Evolutionary conservation across 139 green algal genomes (phyloP).

Genomic region (Chlamydomonas sp.): DNA sequence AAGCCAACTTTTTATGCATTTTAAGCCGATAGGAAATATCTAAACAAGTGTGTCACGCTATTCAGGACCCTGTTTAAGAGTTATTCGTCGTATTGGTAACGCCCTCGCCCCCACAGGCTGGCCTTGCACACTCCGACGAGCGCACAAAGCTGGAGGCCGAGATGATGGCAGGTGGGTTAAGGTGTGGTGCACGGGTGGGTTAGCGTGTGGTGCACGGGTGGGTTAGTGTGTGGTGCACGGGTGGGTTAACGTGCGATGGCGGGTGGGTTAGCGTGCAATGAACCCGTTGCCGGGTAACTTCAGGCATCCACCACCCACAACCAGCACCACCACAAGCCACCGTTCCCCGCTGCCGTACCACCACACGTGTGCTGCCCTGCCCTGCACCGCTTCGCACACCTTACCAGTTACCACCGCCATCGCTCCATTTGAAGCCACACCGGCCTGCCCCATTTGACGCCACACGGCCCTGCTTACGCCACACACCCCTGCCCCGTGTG

Average conservation of each 20-base stretch:
- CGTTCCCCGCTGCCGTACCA: background rate
- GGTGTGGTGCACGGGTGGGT: background rate
- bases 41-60: too few species aligned
- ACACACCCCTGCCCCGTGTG: too few species aligned
- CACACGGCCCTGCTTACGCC: too few species aligned
- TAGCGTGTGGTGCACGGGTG: background rate
- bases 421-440: too few species aligned
- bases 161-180: conserved; percentile 58
- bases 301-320: background rate
- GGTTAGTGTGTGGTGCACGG: too few species aligned
- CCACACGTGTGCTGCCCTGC: background rate
- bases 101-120: conserved; percentile 32
- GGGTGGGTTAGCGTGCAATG: background rate
- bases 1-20: background rate
- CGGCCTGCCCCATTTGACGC: too few species aligned
- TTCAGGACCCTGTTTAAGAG: background rate
- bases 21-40: too few species aligned
- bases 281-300: too few species aligned
- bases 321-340: background rate
- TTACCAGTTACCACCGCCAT: background rate
- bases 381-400: too few species aligned
- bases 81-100: conserved; percentile 2
- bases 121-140: conserved; percentile 66
- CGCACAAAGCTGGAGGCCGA: conserved; percentile 75
- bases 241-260: background rate